phyloP scores from a whole-genome alignment of 345 rosid species.

The Reutealis trisperma region DNA sequence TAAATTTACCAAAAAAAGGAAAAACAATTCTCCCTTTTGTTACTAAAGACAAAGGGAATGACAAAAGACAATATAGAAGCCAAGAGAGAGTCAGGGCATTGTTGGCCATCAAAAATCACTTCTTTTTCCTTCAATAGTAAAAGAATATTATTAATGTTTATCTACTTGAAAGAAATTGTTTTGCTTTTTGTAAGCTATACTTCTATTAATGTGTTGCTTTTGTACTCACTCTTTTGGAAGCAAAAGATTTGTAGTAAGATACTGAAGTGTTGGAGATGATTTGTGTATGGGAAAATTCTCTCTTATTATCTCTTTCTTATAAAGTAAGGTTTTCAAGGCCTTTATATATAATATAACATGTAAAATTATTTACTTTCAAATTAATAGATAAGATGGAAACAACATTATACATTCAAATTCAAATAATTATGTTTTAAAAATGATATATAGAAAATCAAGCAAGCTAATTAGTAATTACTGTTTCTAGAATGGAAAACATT shows the following conservation, averaged over 20 bases:
- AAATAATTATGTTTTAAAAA: too few relatives aligned
- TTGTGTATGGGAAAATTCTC: too few relatives aligned
- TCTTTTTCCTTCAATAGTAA: background rate
- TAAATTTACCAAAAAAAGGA: too few relatives aligned
- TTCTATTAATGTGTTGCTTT: background rate
- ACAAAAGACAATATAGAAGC: background rate
- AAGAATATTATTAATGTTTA: background rate
- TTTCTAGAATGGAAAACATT: background rate
- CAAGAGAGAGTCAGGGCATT: background rate
- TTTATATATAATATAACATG: too few relatives aligned
- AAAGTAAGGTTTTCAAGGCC: too few relatives aligned
- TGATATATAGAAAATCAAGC: background rate
- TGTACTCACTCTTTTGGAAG: background rate
- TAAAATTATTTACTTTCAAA: too few relatives aligned
- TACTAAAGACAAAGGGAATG: background rate
- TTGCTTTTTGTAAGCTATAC: background rate
- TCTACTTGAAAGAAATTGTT: background rate
- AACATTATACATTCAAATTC: too few relatives aligned
- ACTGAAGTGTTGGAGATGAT: too few relatives aligned
- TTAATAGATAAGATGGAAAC: too few relatives aligned
- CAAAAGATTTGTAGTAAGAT: background rate
- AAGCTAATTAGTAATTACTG: background rate
- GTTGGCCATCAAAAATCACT: background rate
- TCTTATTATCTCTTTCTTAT: too few relatives aligned
- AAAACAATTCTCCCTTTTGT: background rate